These are phyloP conservation scores for Plenodomus tracheiphilus DNA, from an alignment of 2,329 filamentous ascomycete genomes.

Conservation along the genomic window DNA sequence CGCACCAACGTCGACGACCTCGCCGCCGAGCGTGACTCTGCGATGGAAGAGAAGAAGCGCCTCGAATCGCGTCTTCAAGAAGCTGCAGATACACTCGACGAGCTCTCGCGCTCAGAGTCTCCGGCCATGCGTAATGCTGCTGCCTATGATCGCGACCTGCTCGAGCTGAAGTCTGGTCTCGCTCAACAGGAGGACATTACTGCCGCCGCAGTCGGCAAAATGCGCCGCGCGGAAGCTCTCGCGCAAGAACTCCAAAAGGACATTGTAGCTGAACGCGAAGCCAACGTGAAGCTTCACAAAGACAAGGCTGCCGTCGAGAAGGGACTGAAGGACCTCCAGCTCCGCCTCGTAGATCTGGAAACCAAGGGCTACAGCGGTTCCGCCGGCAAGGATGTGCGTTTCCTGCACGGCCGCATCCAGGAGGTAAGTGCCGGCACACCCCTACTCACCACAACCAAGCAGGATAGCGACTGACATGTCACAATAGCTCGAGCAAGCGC, in stretches of 20 bases:
- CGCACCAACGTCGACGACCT: conserved; percentile 85
- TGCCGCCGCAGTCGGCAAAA: conserved; percentile 90
- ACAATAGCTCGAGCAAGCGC: conserved; percentile 77
- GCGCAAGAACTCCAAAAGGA: conserved; percentile 91
- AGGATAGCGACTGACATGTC: background rate
- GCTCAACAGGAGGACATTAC: conserved; percentile 94
- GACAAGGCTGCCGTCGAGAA: conserved; percentile 91
- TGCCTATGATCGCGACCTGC: conserved; percentile 81
- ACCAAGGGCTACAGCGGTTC: conserved; percentile 91
- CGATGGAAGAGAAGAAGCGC: conserved; percentile 86
- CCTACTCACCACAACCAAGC: background rate
- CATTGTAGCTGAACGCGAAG: conserved; percentile 81
- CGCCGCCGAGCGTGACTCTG: conserved; percentile 78
- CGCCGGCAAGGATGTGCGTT: conserved; percentile 91
- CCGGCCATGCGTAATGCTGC: conserved; percentile 89
- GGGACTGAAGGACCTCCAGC: conserved; percentile 83
- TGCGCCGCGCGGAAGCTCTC: conserved; percentile 89
- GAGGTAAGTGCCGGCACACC: conserved; percentile 66
- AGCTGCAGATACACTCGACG: conserved; percentile 84
- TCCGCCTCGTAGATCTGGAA: conserved; percentile 88
- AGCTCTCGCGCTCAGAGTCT: conserved; percentile 81
- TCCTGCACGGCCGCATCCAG: conserved; percentile 90
- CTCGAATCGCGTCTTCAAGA: conserved; percentile 84
- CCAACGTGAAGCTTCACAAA: conserved; percentile 78
- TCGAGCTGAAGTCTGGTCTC: conserved; percentile 84